phyloP scores from a whole-genome alignment of 306 rosid genomes.

The barrel medic (Medicago truncatula) region MtrunA17r5.0-ANR NC_053045.1:25980501-25981000 shows the following conservation, averaged over 20 bases:
- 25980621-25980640: conserved; percentile 3
- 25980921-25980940: background rate
- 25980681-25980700: conserved; percentile 12
- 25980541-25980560: conserved; percentile 62
- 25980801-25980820: conserved; percentile 30
- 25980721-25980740: conserved; percentile 42
- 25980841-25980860: background rate
- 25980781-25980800: conserved; percentile 52
- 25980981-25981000: no score
- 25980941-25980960: no score
- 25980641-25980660: background rate
- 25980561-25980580: conserved; percentile 52
- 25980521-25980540: conserved; percentile 48
- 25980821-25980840: conserved; percentile 18
- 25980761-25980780: conserved; percentile 64
- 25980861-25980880: conserved; percentile 18
- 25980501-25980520: conserved; percentile 55
- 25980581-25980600: conserved; percentile 20
- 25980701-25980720: conserved; percentile 16
- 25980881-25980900: conserved; percentile 31
- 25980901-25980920: conserved; percentile 17
- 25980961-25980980: no score
- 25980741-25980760: conserved; percentile 51
- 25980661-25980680: conserved; percentile 1
- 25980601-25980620: background rate